Base-by-base conservation (phyloP, 257 asterid genomes). In the Solanum paucissectum region DNA sequence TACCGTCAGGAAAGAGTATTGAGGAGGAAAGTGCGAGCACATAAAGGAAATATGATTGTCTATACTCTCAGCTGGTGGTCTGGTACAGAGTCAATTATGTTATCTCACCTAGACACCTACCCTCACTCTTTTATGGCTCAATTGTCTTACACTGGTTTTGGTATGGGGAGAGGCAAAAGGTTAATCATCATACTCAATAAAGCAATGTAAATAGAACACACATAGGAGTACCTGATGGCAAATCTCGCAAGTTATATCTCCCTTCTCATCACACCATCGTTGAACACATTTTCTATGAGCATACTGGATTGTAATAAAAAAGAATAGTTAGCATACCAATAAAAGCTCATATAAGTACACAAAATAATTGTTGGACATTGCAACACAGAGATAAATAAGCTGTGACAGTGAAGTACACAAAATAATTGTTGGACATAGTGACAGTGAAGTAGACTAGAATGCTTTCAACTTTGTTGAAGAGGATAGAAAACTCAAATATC, bases 241-340 rank as follows among this genome's bases (percentile, higher is more conserved):
- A 37, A 92, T 92, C 92, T 92, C 94, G 33, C 94, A 92, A 66
- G 89, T 92, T 82, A 89, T 90, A 73, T 91, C 92, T 66, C 94
- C 94, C 83, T 92, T 92, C 87, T 92, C 94, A 90, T 92, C 89
- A 60, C 94, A 92, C 94, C 94, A 92, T 33, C 90, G 92, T 74
- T 92, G 94, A 86, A 92, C 92, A 83, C 94, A 92, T 16, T 89
- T 87, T 87, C 94, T 87, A 73, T 92, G 94, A 38, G 94, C 93
- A 79, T 73, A 92, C 94, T 92, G 92, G 83, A 86, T 46, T 25
- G 40, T 36, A 87, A 52, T 82, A 44, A 75, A 32, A 36, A 71
- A 33, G n/a, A 20, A 10, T 23, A 40, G 82, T 81, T 21, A 62
- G 83, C 82, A 37, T 36, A 55, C 18, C 49, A 72, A 49, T 73